phyloP scores from a whole-genome alignment of 1,284 basidiomycete genomes.

The Sanghuangporus baumii region DNA sequence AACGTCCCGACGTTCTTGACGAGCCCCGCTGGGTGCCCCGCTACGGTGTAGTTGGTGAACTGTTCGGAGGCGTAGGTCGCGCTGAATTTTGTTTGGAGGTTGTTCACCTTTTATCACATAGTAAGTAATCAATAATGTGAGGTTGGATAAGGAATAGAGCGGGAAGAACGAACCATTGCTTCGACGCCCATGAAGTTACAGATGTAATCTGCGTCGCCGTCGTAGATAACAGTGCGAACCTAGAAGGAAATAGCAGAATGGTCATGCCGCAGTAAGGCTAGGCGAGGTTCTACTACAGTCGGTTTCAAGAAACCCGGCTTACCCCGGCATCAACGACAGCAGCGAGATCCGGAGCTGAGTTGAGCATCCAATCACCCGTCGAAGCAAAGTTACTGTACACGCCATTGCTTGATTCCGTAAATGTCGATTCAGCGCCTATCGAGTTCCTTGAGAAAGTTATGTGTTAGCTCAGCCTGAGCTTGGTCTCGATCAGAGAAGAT shows the following conservation, averaged over 20 bases:
- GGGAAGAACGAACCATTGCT: slow-evolving; percentile 41
- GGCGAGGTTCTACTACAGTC: background rate
- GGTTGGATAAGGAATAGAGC: slow-evolving; percentile 20
- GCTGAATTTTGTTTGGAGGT: slow-evolving; percentile 37
- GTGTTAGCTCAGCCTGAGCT: background rate
- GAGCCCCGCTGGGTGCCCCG: slow-evolving; percentile 42
- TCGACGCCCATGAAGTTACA: slow-evolving; percentile 56
- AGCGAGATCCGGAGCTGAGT: slow-evolving; percentile 48
- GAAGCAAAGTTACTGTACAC: slow-evolving; percentile 52
- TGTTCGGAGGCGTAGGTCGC: slow-evolving; percentile 32
- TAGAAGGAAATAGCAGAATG: background rate
- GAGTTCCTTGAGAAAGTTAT: slow-evolving; percentile 19
- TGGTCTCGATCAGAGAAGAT: background rate
- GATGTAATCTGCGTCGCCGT: slow-evolving; percentile 43
- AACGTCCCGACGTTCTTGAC: slow-evolving; percentile 59
- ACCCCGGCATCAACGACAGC: slow-evolving; percentile 57
- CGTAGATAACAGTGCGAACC: slow-evolving; percentile 16
- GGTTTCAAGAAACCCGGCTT: slow-evolving; percentile 26
- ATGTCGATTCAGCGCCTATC: slow-evolving; percentile 47
- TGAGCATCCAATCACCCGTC: slow-evolving; percentile 64
- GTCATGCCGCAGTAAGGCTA: background rate
- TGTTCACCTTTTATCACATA: slow-evolving; percentile 31
- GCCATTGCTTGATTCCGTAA: slow-evolving; percentile 38
- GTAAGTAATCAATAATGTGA: slow-evolving; percentile 5
- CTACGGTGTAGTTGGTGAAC: slow-evolving; percentile 46